phyloP scores from a whole-genome alignment of 768 basidiomycete species.

The Gymnopilus dilepis region DNA sequence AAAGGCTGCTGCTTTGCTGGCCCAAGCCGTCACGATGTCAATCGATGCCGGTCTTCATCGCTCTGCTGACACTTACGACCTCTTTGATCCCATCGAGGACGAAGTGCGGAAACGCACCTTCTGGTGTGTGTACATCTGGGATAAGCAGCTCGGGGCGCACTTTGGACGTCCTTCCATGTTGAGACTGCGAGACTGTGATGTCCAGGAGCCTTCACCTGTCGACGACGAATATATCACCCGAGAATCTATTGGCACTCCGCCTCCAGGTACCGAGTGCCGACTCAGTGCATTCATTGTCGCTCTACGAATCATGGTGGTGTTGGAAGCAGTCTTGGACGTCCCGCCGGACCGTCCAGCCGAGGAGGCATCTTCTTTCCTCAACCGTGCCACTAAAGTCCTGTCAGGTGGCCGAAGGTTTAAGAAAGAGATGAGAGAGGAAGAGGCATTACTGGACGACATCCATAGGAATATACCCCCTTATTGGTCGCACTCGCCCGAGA shows the following conservation, averaged over 20 bases:
- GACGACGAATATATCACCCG: constrained; percentile 90
- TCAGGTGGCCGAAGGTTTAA: constrained; percentile 64
- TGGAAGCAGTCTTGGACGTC: constrained; percentile 87
- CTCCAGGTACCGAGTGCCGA: constrained; percentile 73
- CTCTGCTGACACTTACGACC: constrained; percentile 81
- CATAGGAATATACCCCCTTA: constrained; percentile 70
- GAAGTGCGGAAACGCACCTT: constrained; percentile 94
- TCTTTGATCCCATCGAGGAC: constrained; percentile 89
- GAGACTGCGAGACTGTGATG: constrained; percentile 87
- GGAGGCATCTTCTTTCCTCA: constrained; percentile 79
- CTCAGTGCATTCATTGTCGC: constrained; percentile 82
- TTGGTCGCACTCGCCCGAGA: constrained; percentile 84
- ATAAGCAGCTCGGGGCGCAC: constrained; percentile 89
- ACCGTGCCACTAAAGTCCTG: constrained; percentile 71
- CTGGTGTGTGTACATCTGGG: constrained; percentile 97
- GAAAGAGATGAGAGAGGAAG: constrained; percentile 76
- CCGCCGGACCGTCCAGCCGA: constrained; percentile 67
- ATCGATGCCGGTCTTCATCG: constrained; percentile 91
- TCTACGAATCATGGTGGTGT: constrained; percentile 81
- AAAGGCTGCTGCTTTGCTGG: constrained; percentile 83
- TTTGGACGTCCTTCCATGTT: constrained; percentile 91
- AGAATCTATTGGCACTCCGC: constrained; percentile 70
- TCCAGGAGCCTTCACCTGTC: constrained; percentile 82
- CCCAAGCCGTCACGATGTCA: constrained; percentile 86
- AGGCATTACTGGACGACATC: constrained; percentile 81